Evolutionary conservation across 2,329 filamentous ascomycete species (phyloP), one percentile per base, ranked within the genome.

Genomic region (Aspergillus sclerotialis): DNA sequence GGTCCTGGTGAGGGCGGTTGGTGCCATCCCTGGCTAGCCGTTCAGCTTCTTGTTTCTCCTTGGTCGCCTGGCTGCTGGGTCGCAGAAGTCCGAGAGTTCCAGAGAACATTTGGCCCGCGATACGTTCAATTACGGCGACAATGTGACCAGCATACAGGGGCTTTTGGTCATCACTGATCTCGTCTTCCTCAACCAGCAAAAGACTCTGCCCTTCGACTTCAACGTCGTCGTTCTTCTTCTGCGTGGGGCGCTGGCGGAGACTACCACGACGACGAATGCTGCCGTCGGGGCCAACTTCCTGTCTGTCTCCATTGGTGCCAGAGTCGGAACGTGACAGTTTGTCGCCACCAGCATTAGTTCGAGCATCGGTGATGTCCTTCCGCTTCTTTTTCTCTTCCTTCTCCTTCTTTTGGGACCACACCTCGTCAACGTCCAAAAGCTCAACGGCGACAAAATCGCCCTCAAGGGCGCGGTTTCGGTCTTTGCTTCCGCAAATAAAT

Each of bases 351-450:
- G 82, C 83, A 52, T 79, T 85, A 46, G 78, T 78, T 45, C 90
- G 81, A 39, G 86, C 89, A 58, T 96, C 92, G 21, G 88, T 93
- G 39, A 95, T 94, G 56, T 98, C 92, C 73, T 98, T 98, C 62
- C 92, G 85, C 72, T 96, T 98, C 78, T 98, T 98, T 76, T 98
- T 98, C 63, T 98, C 92, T 67, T 98, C 92, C 63, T 98, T 98
- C 64, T 98, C 92, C 37, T 88, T 86, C 74, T 98, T 98, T 70
- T 98, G 92, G 15, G 83, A 79, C 92, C 92, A 98, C 3, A 98
- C 92, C 58, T 98, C 92, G 58, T 96, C 92, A 6, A 98, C 92
- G 55, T 98, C 90, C 33, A 98, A 79, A 30, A 98, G 80, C 65
- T 98, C 92, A 35, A 98, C 80, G 19, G 92, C 92, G 38, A 98